Conservation (phyloP, 345 rosid genomes). For the Clarkia xantiana region DNA sequence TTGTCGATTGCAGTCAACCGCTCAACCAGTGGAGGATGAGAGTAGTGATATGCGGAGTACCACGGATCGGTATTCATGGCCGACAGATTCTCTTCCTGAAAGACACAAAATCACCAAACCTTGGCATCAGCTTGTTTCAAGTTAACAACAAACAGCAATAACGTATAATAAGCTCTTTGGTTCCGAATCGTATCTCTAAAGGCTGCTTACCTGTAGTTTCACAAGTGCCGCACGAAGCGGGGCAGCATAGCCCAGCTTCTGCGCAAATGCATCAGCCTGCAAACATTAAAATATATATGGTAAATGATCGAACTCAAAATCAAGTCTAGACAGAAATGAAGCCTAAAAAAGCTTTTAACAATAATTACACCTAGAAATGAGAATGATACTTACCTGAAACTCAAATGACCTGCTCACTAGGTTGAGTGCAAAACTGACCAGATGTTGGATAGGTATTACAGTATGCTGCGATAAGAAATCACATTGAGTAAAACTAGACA, state of each 20-base stretch:
- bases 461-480: slow-evolving; percentile 53
- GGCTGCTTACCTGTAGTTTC: slow-evolving; percentile 68
- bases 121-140: background rate
- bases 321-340: background rate
- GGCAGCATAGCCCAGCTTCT: slow-evolving; percentile 71
- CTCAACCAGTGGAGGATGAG: slow-evolving; percentile 94
- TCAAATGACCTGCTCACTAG: slow-evolving; percentile 95
- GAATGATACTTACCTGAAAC: slow-evolving; percentile 56
- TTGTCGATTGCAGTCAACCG: slow-evolving; percentile 71
- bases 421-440: slow-evolving; percentile 77
- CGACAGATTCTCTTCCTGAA: slow-evolving; percentile 93
- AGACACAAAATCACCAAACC: slow-evolving; percentile 1
- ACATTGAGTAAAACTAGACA: slow-evolving; percentile 3
- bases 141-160: too few relatives aligned
- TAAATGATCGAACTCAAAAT: background rate
- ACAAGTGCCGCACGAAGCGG: slow-evolving; percentile 84
- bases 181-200: background rate
- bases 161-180: background rate
- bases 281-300: slow-evolving; percentile 4
- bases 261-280: slow-evolving; percentile 97
- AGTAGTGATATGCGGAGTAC: slow-evolving; percentile 96
- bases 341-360: background rate
- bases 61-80: slow-evolving; percentile 97
- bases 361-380: background rate
- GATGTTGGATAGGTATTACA: slow-evolving; percentile 81